Evolutionary conservation across 2,329 filamentous ascomycete species (phyloP).

Genomic region (Venturia pyrina): DNA sequence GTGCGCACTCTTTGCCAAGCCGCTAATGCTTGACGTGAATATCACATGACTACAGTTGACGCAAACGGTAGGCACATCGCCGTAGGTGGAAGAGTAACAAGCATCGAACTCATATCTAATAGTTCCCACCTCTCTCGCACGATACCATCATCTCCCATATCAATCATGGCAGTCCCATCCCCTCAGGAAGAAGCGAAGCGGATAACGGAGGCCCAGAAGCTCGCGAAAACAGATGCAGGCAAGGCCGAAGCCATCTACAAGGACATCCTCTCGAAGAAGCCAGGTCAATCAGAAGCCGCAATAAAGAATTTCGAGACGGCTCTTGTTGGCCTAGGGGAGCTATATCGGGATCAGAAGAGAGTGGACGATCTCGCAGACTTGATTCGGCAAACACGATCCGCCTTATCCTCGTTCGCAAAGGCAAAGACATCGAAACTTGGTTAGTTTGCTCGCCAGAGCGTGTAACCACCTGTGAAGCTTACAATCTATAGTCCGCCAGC

Average conservation of each 20-base stretch:
- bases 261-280: constrained; percentile 76
- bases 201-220: constrained; percentile 81
- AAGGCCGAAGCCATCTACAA: constrained; percentile 85
- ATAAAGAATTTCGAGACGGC: constrained; percentile 87
- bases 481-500: constrained; percentile 64
- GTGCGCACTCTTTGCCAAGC: background rate
- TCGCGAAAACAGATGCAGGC: constrained; percentile 67
- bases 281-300: constrained; percentile 74
- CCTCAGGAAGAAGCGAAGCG: constrained; percentile 44
- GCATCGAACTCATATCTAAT: background rate
- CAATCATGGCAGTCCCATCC: constrained; percentile 5
- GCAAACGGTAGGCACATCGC: background rate
- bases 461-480: background rate
- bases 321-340: constrained; percentile 77
- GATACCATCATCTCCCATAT: background rate
- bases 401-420: constrained; percentile 93
- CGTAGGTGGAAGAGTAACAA: background rate
- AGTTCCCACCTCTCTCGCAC: background rate
- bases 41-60: background rate
- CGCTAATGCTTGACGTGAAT: background rate
- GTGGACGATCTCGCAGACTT: constrained; percentile 78
- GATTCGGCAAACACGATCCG: constrained; percentile 79
- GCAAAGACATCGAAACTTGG: constrained; percentile 97
- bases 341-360: constrained; percentile 82
- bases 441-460: constrained; percentile 32